Evolutionary conservation across 306 rosid genomes (phyloP).

Genomic region (Dicorynia guianensis): DNA sequence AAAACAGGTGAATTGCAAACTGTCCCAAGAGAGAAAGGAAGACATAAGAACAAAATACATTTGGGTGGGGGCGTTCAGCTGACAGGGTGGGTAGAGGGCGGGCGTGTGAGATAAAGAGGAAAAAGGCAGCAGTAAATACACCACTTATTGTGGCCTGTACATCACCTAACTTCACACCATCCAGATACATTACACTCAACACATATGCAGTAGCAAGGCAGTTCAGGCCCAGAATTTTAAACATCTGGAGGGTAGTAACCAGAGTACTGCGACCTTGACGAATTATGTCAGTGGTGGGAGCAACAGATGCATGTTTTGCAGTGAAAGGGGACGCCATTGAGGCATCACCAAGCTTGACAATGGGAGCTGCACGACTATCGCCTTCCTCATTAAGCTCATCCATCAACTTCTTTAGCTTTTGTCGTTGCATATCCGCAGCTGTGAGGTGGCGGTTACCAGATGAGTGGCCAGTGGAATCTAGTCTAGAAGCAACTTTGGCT

Average conservation of each 20-base stretch:
- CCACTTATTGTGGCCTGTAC: conserved; percentile 98
- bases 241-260: conserved; percentile 99
- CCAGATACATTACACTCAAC: conserved; percentile 97
- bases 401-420: conserved; percentile 89
- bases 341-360: conserved; percentile 98
- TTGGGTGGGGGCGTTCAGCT: conserved; percentile 90
- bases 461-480: conserved; percentile 56
- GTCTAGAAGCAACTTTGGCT: conserved; percentile 53
- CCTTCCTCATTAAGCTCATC: conserved; percentile 97
- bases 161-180: conserved; percentile 97
- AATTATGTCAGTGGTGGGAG: conserved; percentile 92
- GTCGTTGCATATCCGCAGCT: conserved; percentile 76
- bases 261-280: conserved; percentile 99
- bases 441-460: conserved; percentile 65
- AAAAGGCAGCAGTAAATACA: conserved; percentile 95
- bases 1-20: conserved; percentile 78
- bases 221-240: conserved; percentile 95
- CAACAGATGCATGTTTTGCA: conserved; percentile 96
- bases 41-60: conserved; percentile 82
- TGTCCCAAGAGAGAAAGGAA: conserved; percentile 94
- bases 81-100: conserved; percentile 94
- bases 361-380: conserved; percentile 85
- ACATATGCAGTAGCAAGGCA: conserved; percentile 99
- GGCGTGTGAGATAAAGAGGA: conserved; percentile 97
- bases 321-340: conserved; percentile 99